Evolutionary conservation across 768 basidiomycete genomes (phyloP).

Genomic region (Filobasidium floriforme): DNA sequence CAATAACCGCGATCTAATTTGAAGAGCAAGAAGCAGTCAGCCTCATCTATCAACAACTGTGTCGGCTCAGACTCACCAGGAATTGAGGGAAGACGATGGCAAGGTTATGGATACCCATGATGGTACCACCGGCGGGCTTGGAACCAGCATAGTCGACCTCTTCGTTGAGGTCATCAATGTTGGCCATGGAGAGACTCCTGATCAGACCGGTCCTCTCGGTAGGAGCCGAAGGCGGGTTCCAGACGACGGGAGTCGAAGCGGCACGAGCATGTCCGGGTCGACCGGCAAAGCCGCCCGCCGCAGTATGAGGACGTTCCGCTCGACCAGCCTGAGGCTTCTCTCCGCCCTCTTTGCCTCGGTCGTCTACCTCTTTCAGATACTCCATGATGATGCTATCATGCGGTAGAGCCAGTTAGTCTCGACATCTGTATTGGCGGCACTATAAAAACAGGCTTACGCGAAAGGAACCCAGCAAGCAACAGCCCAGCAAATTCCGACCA

Average conservation of each 20-base stretch:
- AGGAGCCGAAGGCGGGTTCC: conserved; percentile 27
- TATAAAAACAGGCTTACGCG: conserved; percentile 48
- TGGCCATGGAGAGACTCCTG: conserved; percentile 45
- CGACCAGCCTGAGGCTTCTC: conserved; percentile 12
- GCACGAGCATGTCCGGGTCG: conserved; percentile 42
- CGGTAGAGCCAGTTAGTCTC: neutral
- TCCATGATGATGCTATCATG: conserved; percentile 73
- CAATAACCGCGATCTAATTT: conserved; percentile 68
- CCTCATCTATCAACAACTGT: neutral
- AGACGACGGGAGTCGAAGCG: conserved; percentile 36
- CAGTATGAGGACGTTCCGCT: conserved; percentile 23
- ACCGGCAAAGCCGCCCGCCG: conserved; percentile 16
- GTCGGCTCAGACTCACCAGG: conserved; percentile 55
- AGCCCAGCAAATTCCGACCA: conserved; percentile 91
- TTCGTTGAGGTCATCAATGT: conserved; percentile 40
- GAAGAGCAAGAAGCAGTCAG: neutral
- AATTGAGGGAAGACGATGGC: conserved; percentile 90
- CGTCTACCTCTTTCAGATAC: conserved; percentile 67
- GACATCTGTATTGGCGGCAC: neutral
- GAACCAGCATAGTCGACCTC: conserved; percentile 40
- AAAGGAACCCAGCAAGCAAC: conserved; percentile 98
- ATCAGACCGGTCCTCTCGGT: conserved; percentile 40
- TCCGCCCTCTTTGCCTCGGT: conserved; percentile 31
- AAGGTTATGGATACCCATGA: conserved; percentile 89
- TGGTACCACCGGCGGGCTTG: conserved; percentile 60